Evolutionary conservation across 805 yeast genomes (phyloP).

Genomic region (Ogataea sp.): DNA sequence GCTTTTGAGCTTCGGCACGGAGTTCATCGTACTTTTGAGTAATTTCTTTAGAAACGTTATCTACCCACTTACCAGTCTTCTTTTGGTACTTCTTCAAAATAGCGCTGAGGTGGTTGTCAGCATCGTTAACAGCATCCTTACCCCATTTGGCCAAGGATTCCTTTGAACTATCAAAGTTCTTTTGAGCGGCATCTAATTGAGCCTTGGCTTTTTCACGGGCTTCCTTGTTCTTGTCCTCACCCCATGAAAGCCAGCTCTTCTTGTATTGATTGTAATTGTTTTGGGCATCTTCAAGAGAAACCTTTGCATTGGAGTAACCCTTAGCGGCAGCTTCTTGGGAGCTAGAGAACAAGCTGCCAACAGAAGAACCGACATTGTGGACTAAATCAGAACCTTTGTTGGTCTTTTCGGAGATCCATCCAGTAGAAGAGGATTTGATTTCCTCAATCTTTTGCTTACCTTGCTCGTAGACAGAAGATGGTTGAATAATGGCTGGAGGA

Average conservation of each 20-base stretch:
- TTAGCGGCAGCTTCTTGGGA: slow-evolving; percentile 8
- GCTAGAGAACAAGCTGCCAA: slow-evolving; percentile 9
- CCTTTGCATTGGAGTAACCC: slow-evolving; percentile 18
- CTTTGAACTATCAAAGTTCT: slow-evolving; percentile 27
- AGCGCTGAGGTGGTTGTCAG: slow-evolving; percentile 15
- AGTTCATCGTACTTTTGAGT: slow-evolving; percentile 8
- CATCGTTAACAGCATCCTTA: slow-evolving; percentile 16
- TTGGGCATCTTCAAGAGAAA: slow-evolving; percentile 19
- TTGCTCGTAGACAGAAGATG: slow-evolving; percentile 7
- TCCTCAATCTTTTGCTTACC: slow-evolving; percentile 15
- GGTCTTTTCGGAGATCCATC: slow-evolving; percentile 14
- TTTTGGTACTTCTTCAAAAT: slow-evolving; percentile 14
- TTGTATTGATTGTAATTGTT: slow-evolving; percentile 24
- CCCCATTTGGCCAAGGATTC: slow-evolving; percentile 22
- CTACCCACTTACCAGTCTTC: slow-evolving; percentile 3
- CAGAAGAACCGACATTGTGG: slow-evolving; percentile 5
- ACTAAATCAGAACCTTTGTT: slow-evolving; percentile 9
- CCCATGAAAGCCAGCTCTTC: slow-evolving; percentile 31
- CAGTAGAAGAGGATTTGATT: slow-evolving; percentile 10
- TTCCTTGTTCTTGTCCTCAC: slow-evolving; percentile 27
- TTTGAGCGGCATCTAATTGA: slow-evolving; percentile 25
- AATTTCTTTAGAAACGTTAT: slow-evolving; percentile 6
- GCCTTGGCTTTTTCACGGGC: slow-evolving; percentile 26
- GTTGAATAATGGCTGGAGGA: slow-evolving; percentile 4
- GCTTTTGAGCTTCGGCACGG: slow-evolving; percentile 10